Conservation (phyloP, 176 grass and related monocot genomes). For the Avena insularis region DNA sequence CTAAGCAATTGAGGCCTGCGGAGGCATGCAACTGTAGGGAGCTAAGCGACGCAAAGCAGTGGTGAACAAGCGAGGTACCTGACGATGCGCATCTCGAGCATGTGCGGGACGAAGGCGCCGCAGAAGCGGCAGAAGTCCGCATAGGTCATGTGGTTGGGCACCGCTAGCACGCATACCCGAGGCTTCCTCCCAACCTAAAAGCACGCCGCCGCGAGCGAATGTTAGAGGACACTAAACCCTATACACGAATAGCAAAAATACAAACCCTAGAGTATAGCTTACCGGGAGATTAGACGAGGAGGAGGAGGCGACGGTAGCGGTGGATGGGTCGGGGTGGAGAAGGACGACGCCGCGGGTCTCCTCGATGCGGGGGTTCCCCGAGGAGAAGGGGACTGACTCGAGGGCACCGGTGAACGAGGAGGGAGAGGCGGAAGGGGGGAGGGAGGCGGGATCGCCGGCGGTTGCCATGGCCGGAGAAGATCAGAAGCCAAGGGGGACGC, state of each 20-base stretch:
- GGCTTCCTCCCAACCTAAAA: conserved; percentile 81
- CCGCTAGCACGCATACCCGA: conserved; percentile 74
- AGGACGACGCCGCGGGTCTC: conserved; percentile 85
- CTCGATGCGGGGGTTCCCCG: conserved; percentile 95
- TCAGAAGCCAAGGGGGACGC: conserved; percentile 18
- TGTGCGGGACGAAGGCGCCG: conserved; percentile 73
- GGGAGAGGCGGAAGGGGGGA: not conserved
- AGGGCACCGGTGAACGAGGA: conserved; percentile 36
- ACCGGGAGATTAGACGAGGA: conserved; percentile 62
- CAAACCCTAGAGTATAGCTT: conserved; percentile 7
- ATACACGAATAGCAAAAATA: not conserved
- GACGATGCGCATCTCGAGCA: conserved; percentile 94
- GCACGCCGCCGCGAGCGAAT: not conserved
- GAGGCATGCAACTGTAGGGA: not conserved
- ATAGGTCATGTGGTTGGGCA: conserved; percentile 95
- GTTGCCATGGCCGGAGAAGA: conserved; percentile 45
- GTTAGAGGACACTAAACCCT: not conserved
- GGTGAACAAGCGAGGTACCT: conserved; percentile 55
- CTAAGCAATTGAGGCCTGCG: not conserved
- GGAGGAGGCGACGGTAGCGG: not conserved
- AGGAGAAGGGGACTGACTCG: conserved; percentile 75
- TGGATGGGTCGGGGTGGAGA: conserved; percentile 58
- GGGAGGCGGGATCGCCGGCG: conserved; percentile 18
- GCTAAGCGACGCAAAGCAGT: not conserved
- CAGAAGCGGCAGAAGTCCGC: conserved; percentile 91